These are phyloP conservation scores for Colletotrichum scovillei DNA, from an alignment of 2,329 filamentous ascomycete genomes.

Conservation along the genomic window DNA sequence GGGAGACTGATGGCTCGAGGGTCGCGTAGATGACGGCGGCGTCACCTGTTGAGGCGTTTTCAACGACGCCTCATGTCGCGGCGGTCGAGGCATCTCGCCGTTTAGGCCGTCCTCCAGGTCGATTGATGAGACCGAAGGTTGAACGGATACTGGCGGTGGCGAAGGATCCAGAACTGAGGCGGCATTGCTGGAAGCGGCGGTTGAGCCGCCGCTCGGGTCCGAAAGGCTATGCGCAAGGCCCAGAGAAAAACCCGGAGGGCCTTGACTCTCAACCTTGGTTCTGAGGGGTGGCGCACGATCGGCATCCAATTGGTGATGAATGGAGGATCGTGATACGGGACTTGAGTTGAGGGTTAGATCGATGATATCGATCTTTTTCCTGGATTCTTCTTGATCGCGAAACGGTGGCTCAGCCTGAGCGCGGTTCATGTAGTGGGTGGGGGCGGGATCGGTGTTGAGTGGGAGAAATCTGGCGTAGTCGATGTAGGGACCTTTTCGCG, in stretches of 20 bases:
- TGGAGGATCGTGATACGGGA: background rate
- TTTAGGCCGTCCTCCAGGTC: constrained; percentile 26
- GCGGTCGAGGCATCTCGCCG: constrained; percentile 30
- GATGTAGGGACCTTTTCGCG: constrained; percentile 28
- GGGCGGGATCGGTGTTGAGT: background rate
- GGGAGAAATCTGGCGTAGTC: constrained; percentile 13
- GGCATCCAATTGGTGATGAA: constrained; percentile 9
- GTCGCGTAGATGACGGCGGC: constrained; percentile 32
- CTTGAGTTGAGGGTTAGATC: constrained; percentile 30
- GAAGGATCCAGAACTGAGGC: constrained; percentile 32
- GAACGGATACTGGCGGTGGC: constrained; percentile 29
- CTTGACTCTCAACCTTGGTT: constrained; percentile 19
- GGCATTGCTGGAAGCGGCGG: constrained; percentile 34
- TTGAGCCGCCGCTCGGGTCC: constrained; percentile 31
- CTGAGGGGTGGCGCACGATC: constrained; percentile 12
- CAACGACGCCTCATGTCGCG: constrained; percentile 10
- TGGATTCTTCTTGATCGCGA: background rate
- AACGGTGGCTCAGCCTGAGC: background rate
- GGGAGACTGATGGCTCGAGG: constrained; percentile 42
- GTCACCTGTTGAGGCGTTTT: constrained; percentile 25
- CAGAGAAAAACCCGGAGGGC: constrained; percentile 12
- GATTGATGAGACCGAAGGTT: constrained; percentile 27
- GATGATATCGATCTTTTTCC: constrained; percentile 9
- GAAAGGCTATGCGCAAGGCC: constrained; percentile 17
- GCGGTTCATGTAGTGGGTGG: constrained; percentile 2